Evolutionary conservation across 176 grass and related monocot genomes (phyloP).

Genomic region (Oryza officinalis): DNA sequence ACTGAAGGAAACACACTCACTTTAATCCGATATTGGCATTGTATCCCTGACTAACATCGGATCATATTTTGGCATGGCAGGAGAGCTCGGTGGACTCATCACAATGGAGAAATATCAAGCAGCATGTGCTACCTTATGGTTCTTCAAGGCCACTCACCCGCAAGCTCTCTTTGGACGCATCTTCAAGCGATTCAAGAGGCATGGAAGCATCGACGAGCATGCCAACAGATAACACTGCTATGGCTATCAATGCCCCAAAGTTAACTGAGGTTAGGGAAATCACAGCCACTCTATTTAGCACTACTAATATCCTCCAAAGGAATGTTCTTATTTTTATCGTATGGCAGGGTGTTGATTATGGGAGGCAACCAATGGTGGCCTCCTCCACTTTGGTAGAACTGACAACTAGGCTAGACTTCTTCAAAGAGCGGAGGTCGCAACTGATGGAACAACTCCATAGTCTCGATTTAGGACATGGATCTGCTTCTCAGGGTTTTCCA

Average conservation of each 20-base stretch:
- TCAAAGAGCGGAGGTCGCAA: constrained; percentile 92
- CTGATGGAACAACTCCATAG: constrained; percentile 98
- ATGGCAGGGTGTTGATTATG: constrained; percentile 63
- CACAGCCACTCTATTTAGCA: background rate
- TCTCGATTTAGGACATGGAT: constrained; percentile 83
- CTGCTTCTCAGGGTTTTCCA: constrained; percentile 62
- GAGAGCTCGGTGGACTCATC: constrained; percentile 57
- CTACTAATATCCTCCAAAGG: background rate
- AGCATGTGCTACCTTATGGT: constrained; percentile 76
- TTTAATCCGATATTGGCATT: background rate
- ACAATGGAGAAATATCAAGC: constrained; percentile 89
- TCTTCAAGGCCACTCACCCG: constrained; percentile 74
- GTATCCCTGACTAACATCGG: constrained; percentile 12
- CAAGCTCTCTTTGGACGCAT: constrained; percentile 74
- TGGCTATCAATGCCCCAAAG: constrained; percentile 60
- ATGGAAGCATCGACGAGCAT: constrained; percentile 79
- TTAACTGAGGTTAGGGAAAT: constrained; percentile 63
- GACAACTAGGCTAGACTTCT: constrained; percentile 97
- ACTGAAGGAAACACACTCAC: background rate
- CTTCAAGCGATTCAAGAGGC: constrained; percentile 64
- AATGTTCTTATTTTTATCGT: constrained; percentile 13
- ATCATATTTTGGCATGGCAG: constrained; percentile 54
- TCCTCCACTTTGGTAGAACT: constrained; percentile 95
- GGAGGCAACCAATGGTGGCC: constrained; percentile 73
- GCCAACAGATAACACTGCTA: constrained; percentile 52